A percentile compares a stretch with the other conserved stretches of the same genome.
These are phyloP conservation scores for Reticulascus tulasneorum DNA, from an alignment of 2,329 filamentous ascomycete species.

Conservation along the genomic window DNA sequence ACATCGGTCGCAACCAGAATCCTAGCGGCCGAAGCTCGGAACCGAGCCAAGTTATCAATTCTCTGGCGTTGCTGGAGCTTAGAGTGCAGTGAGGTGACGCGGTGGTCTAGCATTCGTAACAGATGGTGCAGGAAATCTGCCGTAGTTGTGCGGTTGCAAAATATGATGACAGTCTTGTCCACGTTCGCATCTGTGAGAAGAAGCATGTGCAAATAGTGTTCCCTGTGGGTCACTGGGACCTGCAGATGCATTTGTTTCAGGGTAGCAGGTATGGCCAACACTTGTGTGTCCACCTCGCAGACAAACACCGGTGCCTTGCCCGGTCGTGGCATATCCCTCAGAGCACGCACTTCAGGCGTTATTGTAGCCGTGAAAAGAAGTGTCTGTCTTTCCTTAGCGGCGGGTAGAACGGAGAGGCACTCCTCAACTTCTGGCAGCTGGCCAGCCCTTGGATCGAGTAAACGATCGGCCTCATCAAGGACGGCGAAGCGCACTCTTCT, in stretches of 20 bases:
- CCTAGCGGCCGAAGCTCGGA: conserved; percentile 82
- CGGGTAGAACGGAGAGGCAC: conserved; percentile 77
- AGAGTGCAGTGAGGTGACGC: conserved; percentile 88
- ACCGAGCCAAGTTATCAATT: conserved; percentile 82
- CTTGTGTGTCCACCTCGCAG: conserved; percentile 77
- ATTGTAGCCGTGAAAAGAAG: conserved; percentile 95
- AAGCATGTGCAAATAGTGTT: conserved; percentile 90
- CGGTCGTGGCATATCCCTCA: conserved; percentile 72
- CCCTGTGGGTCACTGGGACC: conserved; percentile 85
- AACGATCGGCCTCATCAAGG: conserved; percentile 90
- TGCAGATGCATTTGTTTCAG: conserved; percentile 83
- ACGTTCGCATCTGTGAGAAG: conserved; percentile 74
- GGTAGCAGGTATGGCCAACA: conserved; percentile 73
- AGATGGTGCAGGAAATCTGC: conserved; percentile 87
- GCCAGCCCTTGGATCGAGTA: conserved; percentile 74
- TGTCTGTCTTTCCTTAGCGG: conserved; percentile 77
- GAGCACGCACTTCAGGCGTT: conserved; percentile 81
- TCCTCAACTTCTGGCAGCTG: conserved; percentile 95
- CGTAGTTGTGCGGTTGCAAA: conserved; percentile 87
- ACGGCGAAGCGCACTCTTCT: conserved; percentile 79
- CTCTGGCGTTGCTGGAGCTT: conserved; percentile 80
- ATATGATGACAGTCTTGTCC: conserved; percentile 79
- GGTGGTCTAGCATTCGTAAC: conserved; percentile 78
- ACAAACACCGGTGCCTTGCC: conserved; percentile 78
- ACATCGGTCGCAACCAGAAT: conserved; percentile 95